Evolutionary conservation across 805 yeast genomes (phyloP).

Genomic region (Starmerella roubikii): DNA sequence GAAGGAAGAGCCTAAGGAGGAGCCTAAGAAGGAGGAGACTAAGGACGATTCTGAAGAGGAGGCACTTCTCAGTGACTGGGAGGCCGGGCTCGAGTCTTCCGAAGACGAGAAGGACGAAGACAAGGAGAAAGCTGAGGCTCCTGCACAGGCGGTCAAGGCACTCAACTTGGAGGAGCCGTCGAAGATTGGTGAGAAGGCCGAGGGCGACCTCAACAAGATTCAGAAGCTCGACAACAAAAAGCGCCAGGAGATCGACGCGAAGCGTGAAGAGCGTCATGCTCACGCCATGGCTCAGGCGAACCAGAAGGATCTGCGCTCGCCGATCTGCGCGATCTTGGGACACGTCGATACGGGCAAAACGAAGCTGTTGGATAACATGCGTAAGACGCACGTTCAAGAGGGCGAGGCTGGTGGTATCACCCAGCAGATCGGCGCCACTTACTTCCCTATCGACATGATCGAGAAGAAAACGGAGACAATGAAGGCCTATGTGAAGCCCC

Average conservation of each 20-base stretch:
- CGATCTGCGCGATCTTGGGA: constrained; percentile 97
- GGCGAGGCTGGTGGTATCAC: constrained; percentile 99
- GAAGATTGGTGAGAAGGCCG: constrained; percentile 9
- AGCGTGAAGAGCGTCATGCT: constrained; percentile 27
- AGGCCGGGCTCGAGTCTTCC: constrained; percentile 40
- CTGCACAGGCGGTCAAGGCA: constrained; percentile 19
- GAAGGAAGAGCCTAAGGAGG: constrained; percentile 12
- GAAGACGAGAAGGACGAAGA: constrained; percentile 19
- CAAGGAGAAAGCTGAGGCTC: constrained; percentile 8
- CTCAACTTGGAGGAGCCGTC: constrained; percentile 21
- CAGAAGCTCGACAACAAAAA: constrained; percentile 26
- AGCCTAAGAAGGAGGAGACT: constrained; percentile 14
- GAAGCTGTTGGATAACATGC: constrained; percentile 85
- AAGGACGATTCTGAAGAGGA: constrained; percentile 36
- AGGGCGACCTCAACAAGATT: constrained; percentile 19
- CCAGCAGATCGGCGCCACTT: constrained; percentile 99
- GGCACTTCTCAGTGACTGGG: constrained; percentile 76
- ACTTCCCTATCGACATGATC: constrained; percentile 93
- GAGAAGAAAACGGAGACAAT: constrained; percentile 82
- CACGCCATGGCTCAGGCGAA: constrained; percentile 28
- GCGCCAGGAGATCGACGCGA: constrained; percentile 31
- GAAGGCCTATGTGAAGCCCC: constrained; percentile 67
- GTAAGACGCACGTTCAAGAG: constrained; percentile 98
- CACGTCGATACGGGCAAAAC: constrained; percentile 99
- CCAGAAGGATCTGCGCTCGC: constrained; percentile 73